Evolutionary conservation across 2,329 filamentous ascomycete genomes (phyloP).

Genomic region (Aspergillus persii): DNA sequence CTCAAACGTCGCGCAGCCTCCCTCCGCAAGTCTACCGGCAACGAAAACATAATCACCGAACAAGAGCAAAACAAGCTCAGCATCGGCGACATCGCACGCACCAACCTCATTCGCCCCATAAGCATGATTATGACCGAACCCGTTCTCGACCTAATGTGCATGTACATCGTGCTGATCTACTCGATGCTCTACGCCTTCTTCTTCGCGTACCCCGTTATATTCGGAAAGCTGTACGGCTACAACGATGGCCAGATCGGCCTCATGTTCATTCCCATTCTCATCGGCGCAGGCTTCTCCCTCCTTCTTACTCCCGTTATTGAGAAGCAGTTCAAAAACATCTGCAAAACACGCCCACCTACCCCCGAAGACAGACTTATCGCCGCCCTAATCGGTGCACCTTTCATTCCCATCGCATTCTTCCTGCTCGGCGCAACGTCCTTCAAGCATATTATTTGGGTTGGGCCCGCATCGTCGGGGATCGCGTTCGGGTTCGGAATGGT

Average conservation of each 20-base stretch:
- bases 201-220: conserved; percentile 60
- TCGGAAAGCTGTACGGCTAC: conserved; percentile 63
- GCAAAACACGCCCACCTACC: conserved; percentile 62
- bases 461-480: conserved; percentile 58
- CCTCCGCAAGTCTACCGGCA: conserved; percentile 33
- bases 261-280: conserved; percentile 44
- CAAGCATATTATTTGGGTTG: conserved; percentile 52
- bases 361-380: conserved; percentile 73
- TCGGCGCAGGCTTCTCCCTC: conserved; percentile 31
- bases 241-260: conserved; percentile 36
- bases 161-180: conserved; percentile 64
- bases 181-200: conserved; percentile 49
- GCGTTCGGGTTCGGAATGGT: conserved; percentile 76
- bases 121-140: conserved; percentile 68
- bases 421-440: conserved; percentile 65
- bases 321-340: conserved; percentile 67
- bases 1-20: conserved; percentile 33
- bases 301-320: conserved; percentile 55
- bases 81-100: conserved; percentile 47
- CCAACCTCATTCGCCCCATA: conserved; percentile 74
- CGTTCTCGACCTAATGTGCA: conserved; percentile 57
- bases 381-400: conserved; percentile 70
- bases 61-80: conserved; percentile 27
- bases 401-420: conserved; percentile 62
- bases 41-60: conserved; percentile 33